Conservation (phyloP, 2,329 filamentous ascomycete species). For the Aspergillus carbonarius region DNA sequence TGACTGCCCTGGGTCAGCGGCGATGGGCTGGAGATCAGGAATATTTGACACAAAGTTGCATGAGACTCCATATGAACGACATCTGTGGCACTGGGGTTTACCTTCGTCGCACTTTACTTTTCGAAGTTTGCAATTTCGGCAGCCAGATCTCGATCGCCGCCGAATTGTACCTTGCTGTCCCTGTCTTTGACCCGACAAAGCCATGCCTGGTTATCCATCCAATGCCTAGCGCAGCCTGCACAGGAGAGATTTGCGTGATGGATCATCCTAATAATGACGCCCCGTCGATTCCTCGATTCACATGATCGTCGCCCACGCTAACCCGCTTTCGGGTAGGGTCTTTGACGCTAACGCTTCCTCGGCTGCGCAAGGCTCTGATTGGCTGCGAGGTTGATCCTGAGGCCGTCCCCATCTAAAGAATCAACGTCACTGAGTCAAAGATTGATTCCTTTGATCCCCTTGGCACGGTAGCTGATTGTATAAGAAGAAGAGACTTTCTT, state of each 20-base stretch:
- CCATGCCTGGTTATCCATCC: not conserved
- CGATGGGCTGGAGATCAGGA: slow-evolving; percentile 40
- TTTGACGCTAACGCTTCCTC: slow-evolving; percentile 21
- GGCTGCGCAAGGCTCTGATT: slow-evolving; percentile 24
- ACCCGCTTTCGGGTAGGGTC: slow-evolving; percentile 6
- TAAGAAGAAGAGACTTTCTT: slow-evolving; percentile 9
- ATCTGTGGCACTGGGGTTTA: slow-evolving; percentile 47
- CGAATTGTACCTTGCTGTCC: not conserved
- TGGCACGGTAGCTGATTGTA: not conserved
- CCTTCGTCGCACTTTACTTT: slow-evolving; percentile 54
- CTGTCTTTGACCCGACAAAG: not conserved
- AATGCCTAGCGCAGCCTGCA: no score
- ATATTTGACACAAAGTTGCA: slow-evolving; percentile 45
- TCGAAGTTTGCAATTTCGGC: slow-evolving; percentile 53
- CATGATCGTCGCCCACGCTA: slow-evolving; percentile 7
- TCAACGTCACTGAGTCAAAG: not conserved
- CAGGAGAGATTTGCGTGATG: slow-evolving; percentile 8
- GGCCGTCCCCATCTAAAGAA: no score
- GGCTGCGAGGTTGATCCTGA: slow-evolving; percentile 15
- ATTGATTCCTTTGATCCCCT: not conserved
- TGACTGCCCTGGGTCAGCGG: slow-evolving; percentile 20
- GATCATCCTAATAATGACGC: no score
- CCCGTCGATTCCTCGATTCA: no score
- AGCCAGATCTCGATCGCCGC: slow-evolving; percentile 48
- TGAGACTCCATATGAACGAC: slow-evolving; percentile 44